phyloP scores from a whole-genome alignment of 371 early-diverging fungal species.

The Capillidium heterosporum region DNA sequence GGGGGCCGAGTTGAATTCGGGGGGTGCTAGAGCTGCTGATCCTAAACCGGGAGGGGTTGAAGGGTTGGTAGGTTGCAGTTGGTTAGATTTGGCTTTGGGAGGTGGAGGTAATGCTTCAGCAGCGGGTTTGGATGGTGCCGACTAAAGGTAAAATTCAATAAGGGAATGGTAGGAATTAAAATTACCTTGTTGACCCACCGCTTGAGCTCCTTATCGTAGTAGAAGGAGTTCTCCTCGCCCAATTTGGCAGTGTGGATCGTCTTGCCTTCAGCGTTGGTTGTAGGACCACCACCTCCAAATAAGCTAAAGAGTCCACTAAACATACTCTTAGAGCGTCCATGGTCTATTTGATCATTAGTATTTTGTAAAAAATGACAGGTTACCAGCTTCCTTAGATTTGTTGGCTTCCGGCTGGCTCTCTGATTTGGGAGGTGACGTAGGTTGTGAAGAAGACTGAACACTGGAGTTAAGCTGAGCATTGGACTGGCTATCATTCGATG shows the following conservation, averaged over 20 bases:
- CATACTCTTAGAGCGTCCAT: slow-evolving; percentile 1
- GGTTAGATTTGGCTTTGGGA: background rate
- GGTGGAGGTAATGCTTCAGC: background rate
- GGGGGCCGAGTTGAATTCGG: background rate
- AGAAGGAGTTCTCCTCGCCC: slow-evolving; percentile 42
- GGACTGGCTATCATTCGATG: no score
- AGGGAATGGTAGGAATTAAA: background rate
- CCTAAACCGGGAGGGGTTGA: background rate
- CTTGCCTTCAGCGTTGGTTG: slow-evolving; percentile 17
- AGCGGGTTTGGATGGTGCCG: background rate
- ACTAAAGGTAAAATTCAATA: background rate
- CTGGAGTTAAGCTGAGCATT: background rate
- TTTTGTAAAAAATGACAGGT: background rate
- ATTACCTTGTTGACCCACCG: slow-evolving; percentile 30
- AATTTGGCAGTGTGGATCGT: slow-evolving; percentile 29
- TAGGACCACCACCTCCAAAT: slow-evolving; percentile 15
- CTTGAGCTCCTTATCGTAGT: slow-evolving; percentile 40
- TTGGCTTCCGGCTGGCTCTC: background rate
- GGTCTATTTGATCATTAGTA: background rate
- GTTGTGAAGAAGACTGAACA: slow-evolving; percentile 6
- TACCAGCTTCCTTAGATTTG: background rate
- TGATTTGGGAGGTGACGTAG: slow-evolving; percentile 8
- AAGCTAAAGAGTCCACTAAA: slow-evolving; percentile 23
- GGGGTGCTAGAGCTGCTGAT: background rate
- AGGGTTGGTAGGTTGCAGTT: background rate